Evolutionary conservation across 2,329 filamentous ascomycete genomes (phyloP).

Genomic region (Hypoxylon sp.): DNA sequence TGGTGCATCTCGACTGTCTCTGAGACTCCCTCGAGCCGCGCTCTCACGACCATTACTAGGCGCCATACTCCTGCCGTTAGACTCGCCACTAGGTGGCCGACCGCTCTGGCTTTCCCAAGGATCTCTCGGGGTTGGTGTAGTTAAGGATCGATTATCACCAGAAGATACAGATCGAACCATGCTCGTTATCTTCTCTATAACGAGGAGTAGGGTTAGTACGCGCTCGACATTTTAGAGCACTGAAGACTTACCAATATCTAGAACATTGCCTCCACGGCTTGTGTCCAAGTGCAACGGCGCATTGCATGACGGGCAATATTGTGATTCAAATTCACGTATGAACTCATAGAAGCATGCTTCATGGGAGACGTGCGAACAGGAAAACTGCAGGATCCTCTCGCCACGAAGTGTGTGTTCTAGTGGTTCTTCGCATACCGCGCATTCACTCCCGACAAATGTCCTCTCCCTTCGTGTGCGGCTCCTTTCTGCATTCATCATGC

Average conservation of each 20-base stretch:
- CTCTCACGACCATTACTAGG: conserved; percentile 57
- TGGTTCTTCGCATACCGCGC: conserved; percentile 96
- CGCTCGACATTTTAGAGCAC: background rate
- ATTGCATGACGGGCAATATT: conserved; percentile 95
- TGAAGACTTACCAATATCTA: conserved; percentile 82
- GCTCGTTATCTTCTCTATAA: conserved; percentile 90
- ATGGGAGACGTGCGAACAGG: conserved; percentile 96
- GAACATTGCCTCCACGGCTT: conserved; percentile 90
- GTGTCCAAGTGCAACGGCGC: conserved; percentile 92
- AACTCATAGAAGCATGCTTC: conserved; percentile 99
- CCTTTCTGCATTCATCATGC: conserved; percentile 81
- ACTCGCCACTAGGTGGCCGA: conserved; percentile 68
- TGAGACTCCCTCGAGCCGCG: conserved; percentile 58
- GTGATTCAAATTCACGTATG: conserved; percentile 92
- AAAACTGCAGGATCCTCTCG: conserved; percentile 95
- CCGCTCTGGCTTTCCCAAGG: conserved; percentile 76
- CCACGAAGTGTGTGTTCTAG: conserved; percentile 95
- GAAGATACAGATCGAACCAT: conserved; percentile 87
- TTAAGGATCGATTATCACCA: conserved; percentile 71
- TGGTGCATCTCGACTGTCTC: conserved; percentile 66
- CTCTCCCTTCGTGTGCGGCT: conserved; percentile 86
- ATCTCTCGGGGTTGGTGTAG: conserved; percentile 71
- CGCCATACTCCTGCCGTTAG: conserved; percentile 55
- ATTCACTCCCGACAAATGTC: conserved; percentile 95
- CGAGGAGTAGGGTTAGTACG: conserved; percentile 41